phyloP scores from a whole-genome alignment of 805 yeast genomes.

The Sporopachydermia lactativora region DNA sequence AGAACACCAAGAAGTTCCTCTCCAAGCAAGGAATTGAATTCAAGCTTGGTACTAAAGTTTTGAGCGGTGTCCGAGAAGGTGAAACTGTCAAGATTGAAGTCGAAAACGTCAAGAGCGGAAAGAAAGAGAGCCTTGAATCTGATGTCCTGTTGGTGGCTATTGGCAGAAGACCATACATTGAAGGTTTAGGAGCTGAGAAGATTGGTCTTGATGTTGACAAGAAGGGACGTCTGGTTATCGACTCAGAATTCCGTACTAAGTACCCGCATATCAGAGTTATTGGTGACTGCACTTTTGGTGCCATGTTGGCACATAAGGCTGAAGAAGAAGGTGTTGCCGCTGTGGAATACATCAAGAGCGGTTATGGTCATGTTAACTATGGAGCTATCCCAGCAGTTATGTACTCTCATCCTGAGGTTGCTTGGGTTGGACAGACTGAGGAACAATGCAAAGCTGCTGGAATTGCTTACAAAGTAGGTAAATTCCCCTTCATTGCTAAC shows the following conservation, averaged over 20 bases:
- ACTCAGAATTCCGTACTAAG: constrained; percentile 85
- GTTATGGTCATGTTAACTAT: constrained; percentile 97
- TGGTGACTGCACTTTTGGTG: constrained; percentile 98
- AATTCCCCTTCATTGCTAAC: constrained; percentile 97
- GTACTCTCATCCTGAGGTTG: constrained; percentile 99
- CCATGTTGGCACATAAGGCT: constrained; percentile 99
- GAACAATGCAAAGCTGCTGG: constrained; percentile 90
- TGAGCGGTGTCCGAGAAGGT: constrained; percentile 77
- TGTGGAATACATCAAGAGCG: constrained; percentile 82
- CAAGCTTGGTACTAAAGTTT: constrained; percentile 84
- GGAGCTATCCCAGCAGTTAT: constrained; percentile 96
- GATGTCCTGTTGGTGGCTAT: constrained; percentile 94
- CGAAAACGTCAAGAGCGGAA: constrained; percentile 81
- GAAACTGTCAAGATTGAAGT: constrained; percentile 76
- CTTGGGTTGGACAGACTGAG: constrained; percentile 98
- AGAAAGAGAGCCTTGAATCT: constrained; percentile 65
- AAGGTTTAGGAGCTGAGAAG: constrained; percentile 78
- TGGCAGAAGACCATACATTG: constrained; percentile 96
- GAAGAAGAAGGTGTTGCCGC: constrained; percentile 99
- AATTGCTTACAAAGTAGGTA: constrained; percentile 83
- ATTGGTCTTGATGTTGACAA: constrained; percentile 85
- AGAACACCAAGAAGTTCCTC: constrained; percentile 75
- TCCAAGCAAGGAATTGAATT: constrained; percentile 92
- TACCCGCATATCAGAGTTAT: constrained; percentile 89
- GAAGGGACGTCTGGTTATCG: constrained; percentile 88